Evolutionary conservation across 768 basidiomycete genomes (phyloP).

Genomic region (Collybia mongolica): DNA sequence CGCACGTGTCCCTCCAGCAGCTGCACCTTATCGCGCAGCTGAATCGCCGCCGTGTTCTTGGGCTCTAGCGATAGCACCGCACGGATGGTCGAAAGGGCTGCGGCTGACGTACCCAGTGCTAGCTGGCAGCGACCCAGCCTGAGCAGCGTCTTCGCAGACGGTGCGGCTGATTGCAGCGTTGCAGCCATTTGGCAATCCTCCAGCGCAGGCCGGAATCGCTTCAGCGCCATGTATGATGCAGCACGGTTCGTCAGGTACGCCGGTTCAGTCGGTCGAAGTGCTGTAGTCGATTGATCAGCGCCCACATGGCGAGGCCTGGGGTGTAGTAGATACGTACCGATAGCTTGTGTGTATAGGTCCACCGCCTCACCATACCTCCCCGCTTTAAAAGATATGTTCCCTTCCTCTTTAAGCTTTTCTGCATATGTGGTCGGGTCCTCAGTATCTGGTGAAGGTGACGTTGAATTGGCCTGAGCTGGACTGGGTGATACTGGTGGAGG

Average conservation of each 20-base stretch:
- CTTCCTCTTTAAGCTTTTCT: conserved; percentile 69
- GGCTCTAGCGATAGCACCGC: conserved; percentile 61
- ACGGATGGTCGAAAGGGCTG: conserved; percentile 68
- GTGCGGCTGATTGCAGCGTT: conserved; percentile 56
- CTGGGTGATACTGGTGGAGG: conserved; percentile 12
- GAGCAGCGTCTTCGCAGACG: conserved; percentile 75
- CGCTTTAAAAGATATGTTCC: conserved; percentile 74
- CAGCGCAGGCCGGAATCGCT: conserved; percentile 72
- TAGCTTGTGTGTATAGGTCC: conserved; percentile 73
- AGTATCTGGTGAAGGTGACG: conserved; percentile 22
- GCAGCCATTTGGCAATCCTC: conserved; percentile 78
- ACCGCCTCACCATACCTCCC: conserved; percentile 67
- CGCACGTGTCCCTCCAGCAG: conserved; percentile 65
- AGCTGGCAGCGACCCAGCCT: conserved; percentile 85
- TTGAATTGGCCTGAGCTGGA: conserved; percentile 5
- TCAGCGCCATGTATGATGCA: conserved; percentile 80
- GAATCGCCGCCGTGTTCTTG: conserved; percentile 53
- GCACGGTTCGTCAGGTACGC: conserved; percentile 85
- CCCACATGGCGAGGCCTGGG: neutral
- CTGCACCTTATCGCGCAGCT: conserved; percentile 60
- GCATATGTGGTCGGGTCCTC: conserved; percentile 47
- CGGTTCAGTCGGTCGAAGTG: conserved; percentile 63
- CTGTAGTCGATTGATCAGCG: conserved; percentile 27
- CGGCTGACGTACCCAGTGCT: conserved; percentile 67
- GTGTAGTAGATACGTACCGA: conserved; percentile 38